These are phyloP conservation scores for Globisporangium polare DNA, from an alignment of 352 stramenopile species.

Conservation along the genomic window DNA sequence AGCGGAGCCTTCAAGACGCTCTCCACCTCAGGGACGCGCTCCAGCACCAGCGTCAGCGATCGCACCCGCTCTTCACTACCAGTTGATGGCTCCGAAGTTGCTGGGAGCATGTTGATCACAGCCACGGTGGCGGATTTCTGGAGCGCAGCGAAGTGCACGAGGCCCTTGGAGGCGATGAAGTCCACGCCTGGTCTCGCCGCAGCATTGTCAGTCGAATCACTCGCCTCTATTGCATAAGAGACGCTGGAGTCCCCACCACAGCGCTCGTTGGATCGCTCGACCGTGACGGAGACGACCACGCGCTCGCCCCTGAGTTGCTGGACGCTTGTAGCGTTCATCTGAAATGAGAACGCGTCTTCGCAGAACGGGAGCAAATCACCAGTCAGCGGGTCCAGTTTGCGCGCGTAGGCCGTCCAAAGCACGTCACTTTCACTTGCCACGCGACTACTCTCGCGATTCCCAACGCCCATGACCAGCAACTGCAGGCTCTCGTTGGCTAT, in stretches of 20 bases:
- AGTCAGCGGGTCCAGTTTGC: not conserved
- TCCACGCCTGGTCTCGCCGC: slow-evolving; percentile 16
- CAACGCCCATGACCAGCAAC: slow-evolving; percentile 8
- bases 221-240: slow-evolving; percentile 5
- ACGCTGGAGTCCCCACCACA: slow-evolving; percentile 15
- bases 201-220: slow-evolving; percentile 11
- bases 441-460: not conserved
- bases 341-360: slow-evolving; percentile 11
- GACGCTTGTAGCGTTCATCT: slow-evolving; percentile 5
- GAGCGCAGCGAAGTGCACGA: slow-evolving; percentile 19
- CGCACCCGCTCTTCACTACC: not conserved
- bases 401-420: not conserved
- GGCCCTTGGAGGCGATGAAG: slow-evolving; percentile 21
- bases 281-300: slow-evolving; percentile 1
- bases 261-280: not conserved
- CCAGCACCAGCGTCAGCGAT: slow-evolving; percentile 11
- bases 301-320: slow-evolving; percentile 5
- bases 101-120: slow-evolving; percentile 23
- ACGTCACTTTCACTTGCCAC: not conserved
- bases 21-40: not conserved
- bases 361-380: slow-evolving; percentile 4
- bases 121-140: slow-evolving; percentile 22
- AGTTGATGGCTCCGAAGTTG: not conserved
- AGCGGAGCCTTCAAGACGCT: not conserved
- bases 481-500: not conserved